Percentiles rank a stretch among this genome's conserved stretches.
phyloP scores from a whole-genome alignment of 2,329 filamentous ascomycete species.

The Cordyceps pruinosa region DNA sequence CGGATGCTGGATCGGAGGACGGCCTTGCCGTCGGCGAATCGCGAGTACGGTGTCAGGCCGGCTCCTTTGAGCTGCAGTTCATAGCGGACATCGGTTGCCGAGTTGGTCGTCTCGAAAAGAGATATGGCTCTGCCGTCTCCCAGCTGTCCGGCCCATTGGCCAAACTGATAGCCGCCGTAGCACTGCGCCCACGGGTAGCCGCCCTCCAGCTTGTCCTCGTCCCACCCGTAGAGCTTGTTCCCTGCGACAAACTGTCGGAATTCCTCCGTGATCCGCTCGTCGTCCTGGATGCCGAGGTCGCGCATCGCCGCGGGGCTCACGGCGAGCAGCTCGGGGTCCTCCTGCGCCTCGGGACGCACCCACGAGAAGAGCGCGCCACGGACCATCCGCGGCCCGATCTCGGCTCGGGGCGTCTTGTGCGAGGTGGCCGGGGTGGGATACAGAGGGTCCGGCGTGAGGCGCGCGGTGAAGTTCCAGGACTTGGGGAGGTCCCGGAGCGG shows the following conservation, averaged over 20 bases:
- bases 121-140: slow-evolving; percentile 93
- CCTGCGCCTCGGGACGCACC: slow-evolving; percentile 70
- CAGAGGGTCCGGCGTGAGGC: slow-evolving; percentile 65
- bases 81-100: slow-evolving; percentile 63
- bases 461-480: slow-evolving; percentile 58
- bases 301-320: slow-evolving; percentile 72
- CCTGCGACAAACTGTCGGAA: slow-evolving; percentile 76
- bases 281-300: slow-evolving; percentile 68
- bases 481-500: slow-evolving; percentile 53
- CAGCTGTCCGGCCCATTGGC: slow-evolving; percentile 90
- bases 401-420: slow-evolving; percentile 69
- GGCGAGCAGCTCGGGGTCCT: slow-evolving; percentile 70
- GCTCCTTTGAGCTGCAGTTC: slow-evolving; percentile 94
- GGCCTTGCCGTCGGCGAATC: slow-evolving; percentile 93
- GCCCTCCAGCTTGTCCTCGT: slow-evolving; percentile 56
- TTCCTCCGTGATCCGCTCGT: slow-evolving; percentile 62
- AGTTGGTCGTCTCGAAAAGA: slow-evolving; percentile 82
- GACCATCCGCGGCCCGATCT: slow-evolving; percentile 75
- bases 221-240: slow-evolving; percentile 74
- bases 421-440: slow-evolving; percentile 78
- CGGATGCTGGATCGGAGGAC: slow-evolving; percentile 88
- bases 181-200: slow-evolving; percentile 98
- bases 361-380: slow-evolving; percentile 82
- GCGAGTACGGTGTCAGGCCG: slow-evolving; percentile 86
- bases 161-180: slow-evolving; percentile 78